Percentiles rank a stretch among this genome's conserved stretches.
phyloP scores from a whole-genome alignment of 2,329 filamentous ascomycete species.

The Cladosporium colombiae region DNA sequence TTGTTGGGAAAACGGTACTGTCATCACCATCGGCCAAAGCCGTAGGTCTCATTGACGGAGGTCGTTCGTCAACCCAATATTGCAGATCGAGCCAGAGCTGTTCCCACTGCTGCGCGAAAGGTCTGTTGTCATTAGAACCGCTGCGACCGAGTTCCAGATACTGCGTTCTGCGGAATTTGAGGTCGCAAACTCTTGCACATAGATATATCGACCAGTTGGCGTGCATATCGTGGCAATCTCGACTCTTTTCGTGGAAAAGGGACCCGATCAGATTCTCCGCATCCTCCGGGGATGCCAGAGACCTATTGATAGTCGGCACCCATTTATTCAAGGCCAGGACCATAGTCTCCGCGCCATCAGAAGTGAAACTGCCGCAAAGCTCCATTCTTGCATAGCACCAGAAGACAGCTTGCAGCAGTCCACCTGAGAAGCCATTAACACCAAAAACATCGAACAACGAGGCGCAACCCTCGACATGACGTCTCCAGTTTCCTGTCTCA shows the following conservation, averaged over 20 bases:
- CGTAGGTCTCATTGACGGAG: neutral
- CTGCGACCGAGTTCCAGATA: conserved; percentile 18
- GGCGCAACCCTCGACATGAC: conserved; percentile 56
- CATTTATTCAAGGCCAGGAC: conserved; percentile 51
- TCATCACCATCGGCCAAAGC: conserved; percentile 23
- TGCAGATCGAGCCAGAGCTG: conserved; percentile 28
- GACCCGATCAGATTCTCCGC: neutral
- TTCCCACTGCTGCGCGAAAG: conserved; percentile 26
- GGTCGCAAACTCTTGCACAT: conserved; percentile 44
- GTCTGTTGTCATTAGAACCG: conserved; percentile 23
- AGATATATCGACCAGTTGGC: conserved; percentile 60
- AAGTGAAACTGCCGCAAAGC: conserved; percentile 39
- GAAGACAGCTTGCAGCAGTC: conserved; percentile 53
- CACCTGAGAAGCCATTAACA: conserved; percentile 52
- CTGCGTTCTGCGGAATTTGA: conserved; percentile 12
- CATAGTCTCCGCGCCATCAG: conserved; percentile 47
- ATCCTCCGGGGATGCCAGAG: conserved; percentile 34
- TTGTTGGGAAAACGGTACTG: conserved; percentile 32
- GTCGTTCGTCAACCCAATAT: conserved; percentile 25
- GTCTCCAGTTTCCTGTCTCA: conserved; percentile 50
- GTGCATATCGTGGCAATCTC: conserved; percentile 49
- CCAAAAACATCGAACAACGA: conserved; percentile 50
- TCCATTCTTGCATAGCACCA: conserved; percentile 60
- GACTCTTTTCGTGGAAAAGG: neutral
- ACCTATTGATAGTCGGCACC: conserved; percentile 41